Evolutionary conservation across 768 basidiomycete species (phyloP), one percentile per base, ranked within the genome.

Genomic region (Dictyophora rubrovolvata): DNA sequence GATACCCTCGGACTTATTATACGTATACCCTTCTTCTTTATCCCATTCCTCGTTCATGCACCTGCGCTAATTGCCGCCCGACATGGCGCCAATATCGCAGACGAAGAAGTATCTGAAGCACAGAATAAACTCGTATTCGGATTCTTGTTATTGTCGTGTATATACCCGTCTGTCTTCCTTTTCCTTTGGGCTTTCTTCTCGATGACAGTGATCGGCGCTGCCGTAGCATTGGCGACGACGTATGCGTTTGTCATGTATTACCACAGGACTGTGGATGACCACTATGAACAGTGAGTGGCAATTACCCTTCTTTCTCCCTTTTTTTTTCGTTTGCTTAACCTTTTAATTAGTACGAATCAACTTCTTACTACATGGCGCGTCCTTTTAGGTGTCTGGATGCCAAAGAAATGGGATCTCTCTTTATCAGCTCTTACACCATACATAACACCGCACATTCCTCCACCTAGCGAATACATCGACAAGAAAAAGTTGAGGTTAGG

Each of bases 81-180:
- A 33, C 66, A 86, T 54, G 92, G 90, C 49, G 88, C 87, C 18
- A 73, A 79, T 50, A 84, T 80, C 36, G 79, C 87, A 66, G 83
- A 92, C 61, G 93, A 97, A 69, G 87, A 97, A 70, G 95, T 97
- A 70, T 87, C 91, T 11, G 87, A 91, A 70, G 96, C 95, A 48
- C 94, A 98, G 77, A 98, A 92, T 76, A 99, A 99, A 77, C 82
- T 96, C 49, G 85, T 89, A 12, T 86, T 95, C 65, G 93, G 93
- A 1, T 64, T 81, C 23, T 66, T 95, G 36, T 70, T 96, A 55
- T 81, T 87, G 42, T 66, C 90, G 56, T 67, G 83, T 63, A 84
- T 88, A 48, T 96, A 97, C 74, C 85, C 91, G 20, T 69, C 83
- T n/a, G 72, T 85, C 35, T 97, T 97, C 75, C 82, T 90, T 67